A percentile compares a stretch with the other conserved stretches of the same genome.
Evolutionary conservation across 1,139 yeast species (phyloP).

Genomic region (Geotrichum reessii): DNA sequence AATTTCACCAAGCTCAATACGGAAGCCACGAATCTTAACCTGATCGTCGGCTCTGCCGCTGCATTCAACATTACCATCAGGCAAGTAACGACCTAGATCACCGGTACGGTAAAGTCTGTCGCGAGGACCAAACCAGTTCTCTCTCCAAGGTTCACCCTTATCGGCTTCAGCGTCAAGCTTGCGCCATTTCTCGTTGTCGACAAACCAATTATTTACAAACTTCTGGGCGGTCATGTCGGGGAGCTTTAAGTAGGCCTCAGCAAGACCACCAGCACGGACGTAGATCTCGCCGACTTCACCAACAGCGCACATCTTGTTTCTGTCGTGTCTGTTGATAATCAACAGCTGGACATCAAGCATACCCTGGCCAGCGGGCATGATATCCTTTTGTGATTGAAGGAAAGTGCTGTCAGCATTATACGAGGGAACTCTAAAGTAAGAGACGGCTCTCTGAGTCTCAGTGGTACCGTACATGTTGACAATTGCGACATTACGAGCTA

Average conservation of each 20-base stretch:
- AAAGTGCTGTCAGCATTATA: constrained; percentile 63
- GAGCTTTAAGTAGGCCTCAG: constrained; percentile 89
- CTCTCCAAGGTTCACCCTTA: constrained; percentile 61
- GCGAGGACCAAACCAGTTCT: constrained; percentile 86
- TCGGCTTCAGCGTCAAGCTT: constrained; percentile 44
- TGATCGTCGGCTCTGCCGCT: constrained; percentile 99
- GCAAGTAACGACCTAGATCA: constrained; percentile 91
- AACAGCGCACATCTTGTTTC: constrained; percentile 88
- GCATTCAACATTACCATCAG: constrained; percentile 96
- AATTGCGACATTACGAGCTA: constrained; percentile 83
- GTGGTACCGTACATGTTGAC: constrained; percentile 99
- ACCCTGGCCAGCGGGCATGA: constrained; percentile 98
- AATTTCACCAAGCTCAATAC: constrained; percentile 96
- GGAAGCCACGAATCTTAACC: constrained; percentile 95
- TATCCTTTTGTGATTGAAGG: constrained; percentile 80
- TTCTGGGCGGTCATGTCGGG: constrained; percentile 85
- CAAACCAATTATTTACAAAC: constrained; percentile 88
- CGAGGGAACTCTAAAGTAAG: constrained; percentile 83
- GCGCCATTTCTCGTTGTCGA: constrained; percentile 54
- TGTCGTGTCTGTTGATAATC: constrained; percentile 86
- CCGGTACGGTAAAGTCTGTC: constrained; percentile 96
- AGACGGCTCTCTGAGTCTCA: constrained; percentile 96
- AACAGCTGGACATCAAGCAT: constrained; percentile 91
- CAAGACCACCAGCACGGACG: constrained; percentile 96
- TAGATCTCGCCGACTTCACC: constrained; percentile 98